Evolutionary conservation across 352 stramenopile species (phyloP).

Genomic region (Phytophthora boehmeriae): DNA sequence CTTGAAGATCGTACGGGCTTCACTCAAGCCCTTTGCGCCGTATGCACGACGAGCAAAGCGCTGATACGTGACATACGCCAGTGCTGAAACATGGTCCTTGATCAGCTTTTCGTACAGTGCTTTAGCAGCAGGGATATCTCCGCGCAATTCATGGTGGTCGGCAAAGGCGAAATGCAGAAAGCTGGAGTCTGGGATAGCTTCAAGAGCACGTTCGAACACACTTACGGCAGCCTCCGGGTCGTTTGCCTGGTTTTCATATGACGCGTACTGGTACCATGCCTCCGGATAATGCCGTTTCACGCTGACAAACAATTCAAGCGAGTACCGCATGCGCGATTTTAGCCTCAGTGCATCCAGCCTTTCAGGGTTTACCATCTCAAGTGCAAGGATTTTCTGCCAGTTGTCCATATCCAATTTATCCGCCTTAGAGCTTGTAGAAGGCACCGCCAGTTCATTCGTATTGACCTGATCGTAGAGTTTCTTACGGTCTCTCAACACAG

Average conservation of each 20-base stretch:
- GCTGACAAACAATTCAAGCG: slow-evolving; percentile 83
- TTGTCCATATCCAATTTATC: slow-evolving; percentile 64
- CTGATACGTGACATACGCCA: slow-evolving; percentile 87
- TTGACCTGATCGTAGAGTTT: slow-evolving; percentile 83
- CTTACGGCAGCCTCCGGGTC: slow-evolving; percentile 67
- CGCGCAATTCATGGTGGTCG: slow-evolving; percentile 82
- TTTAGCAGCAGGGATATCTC: slow-evolving; percentile 65
- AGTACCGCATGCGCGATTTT: slow-evolving; percentile 84
- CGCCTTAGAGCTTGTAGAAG: slow-evolving; percentile 33
- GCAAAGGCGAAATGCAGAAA: slow-evolving; percentile 81
- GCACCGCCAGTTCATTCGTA: slow-evolving; percentile 69
- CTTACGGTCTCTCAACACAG: slow-evolving; percentile 85
- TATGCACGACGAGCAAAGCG: slow-evolving; percentile 82
- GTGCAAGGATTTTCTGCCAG: slow-evolving; percentile 83
- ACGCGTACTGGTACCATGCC: slow-evolving; percentile 87
- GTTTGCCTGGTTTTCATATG: slow-evolving; percentile 79
- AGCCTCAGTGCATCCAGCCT: slow-evolving; percentile 77
- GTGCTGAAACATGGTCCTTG: slow-evolving; percentile 71
- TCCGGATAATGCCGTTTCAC: slow-evolving; percentile 81
- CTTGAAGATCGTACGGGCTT: slow-evolving; percentile 85
- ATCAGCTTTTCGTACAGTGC: slow-evolving; percentile 84
- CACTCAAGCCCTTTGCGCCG: slow-evolving; percentile 72
- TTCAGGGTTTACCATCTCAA: slow-evolving; percentile 83
- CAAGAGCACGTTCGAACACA: slow-evolving; percentile 77
- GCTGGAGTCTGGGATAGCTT: slow-evolving; percentile 83